Conservation (phyloP, 2,329 filamentous ascomycete species). For the Reticulascus tulasneorum region DNA sequence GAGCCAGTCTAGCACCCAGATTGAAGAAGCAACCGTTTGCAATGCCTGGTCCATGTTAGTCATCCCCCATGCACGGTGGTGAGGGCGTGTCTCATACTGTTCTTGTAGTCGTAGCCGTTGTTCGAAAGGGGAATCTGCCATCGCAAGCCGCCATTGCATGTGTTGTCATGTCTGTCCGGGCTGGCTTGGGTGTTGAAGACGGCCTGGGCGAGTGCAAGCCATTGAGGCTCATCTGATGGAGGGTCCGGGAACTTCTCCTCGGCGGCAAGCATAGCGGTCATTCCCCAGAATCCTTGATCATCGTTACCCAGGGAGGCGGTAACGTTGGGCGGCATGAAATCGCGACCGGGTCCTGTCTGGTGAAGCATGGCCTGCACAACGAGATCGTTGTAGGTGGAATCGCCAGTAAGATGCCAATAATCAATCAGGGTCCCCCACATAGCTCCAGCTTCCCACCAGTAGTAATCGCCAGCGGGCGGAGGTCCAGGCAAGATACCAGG, state of each 20-base stretch:
- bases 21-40: constrained; percentile 64
- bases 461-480: constrained; percentile 49
- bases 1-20: constrained; percentile 63
- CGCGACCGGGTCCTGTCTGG: constrained; percentile 50
- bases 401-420: constrained; percentile 66
- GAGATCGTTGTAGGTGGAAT: constrained; percentile 57
- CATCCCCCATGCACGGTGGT: constrained; percentile 24
- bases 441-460: constrained; percentile 72
- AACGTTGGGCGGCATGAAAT: constrained; percentile 60
- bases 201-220: constrained; percentile 63
- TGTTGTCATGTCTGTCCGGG: constrained; percentile 58
- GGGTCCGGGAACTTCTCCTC: constrained; percentile 62
- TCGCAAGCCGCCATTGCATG: constrained; percentile 67
- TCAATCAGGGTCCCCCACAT: constrained; percentile 67
- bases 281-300: constrained; percentile 68
- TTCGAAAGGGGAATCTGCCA: constrained; percentile 78
- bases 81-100: constrained; percentile 32
- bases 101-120: constrained; percentile 73
- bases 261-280: constrained; percentile 63
- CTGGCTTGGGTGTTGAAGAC: constrained; percentile 62
- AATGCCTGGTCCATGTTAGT: constrained; percentile 35
- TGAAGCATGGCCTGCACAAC: constrained; percentile 53
- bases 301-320: constrained; percentile 59
- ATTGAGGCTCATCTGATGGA: constrained; percentile 48
- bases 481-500: constrained; percentile 56